Percentiles rank a stretch among this genome's conserved stretches.
Evolutionary conservation across 805 yeast species (phyloP).

Genomic region (Ogataea nakhonphanomensis): DNA sequence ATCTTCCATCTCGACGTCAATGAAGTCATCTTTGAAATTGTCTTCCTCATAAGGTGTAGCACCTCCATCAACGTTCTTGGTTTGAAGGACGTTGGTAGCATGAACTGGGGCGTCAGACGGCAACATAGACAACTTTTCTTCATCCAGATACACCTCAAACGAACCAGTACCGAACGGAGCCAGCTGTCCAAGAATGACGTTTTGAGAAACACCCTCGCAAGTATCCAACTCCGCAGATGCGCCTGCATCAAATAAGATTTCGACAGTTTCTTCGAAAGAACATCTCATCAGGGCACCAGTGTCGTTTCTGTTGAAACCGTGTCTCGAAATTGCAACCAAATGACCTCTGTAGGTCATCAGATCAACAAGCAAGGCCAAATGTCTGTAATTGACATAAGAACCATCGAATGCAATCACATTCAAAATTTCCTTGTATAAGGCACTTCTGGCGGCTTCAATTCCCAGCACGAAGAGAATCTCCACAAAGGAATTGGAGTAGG

Average conservation of each 20-base stretch:
- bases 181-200: constrained; percentile 95
- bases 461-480: constrained; percentile 94
- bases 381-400: constrained; percentile 98
- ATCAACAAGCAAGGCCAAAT: constrained; percentile 95
- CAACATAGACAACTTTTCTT: constrained; percentile 67
- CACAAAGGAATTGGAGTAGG: constrained; percentile 94
- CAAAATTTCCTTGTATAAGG: constrained; percentile 88
- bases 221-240: constrained; percentile 97
- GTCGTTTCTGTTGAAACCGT: constrained; percentile 97
- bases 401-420: constrained; percentile 99
- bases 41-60: constrained; percentile 86
- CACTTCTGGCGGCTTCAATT: constrained; percentile 96
- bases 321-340: constrained; percentile 98
- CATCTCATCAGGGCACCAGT: constrained; percentile 99
- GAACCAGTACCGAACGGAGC: constrained; percentile 99
- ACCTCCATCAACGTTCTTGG: constrained; percentile 63
- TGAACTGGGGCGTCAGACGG: constrained; percentile 45
- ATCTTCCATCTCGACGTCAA: constrained; percentile 42
- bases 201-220: constrained; percentile 97
- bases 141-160: constrained; percentile 93
- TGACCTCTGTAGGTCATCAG: constrained; percentile 99
- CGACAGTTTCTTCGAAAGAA: constrained; percentile 99
- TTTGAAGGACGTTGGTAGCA: constrained; percentile 39
- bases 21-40: constrained; percentile 61
- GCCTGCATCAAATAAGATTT: constrained; percentile 95